Conservation (phyloP, 1,284 basidiomycete species). For the Afroboletus lepidellus region DNA sequence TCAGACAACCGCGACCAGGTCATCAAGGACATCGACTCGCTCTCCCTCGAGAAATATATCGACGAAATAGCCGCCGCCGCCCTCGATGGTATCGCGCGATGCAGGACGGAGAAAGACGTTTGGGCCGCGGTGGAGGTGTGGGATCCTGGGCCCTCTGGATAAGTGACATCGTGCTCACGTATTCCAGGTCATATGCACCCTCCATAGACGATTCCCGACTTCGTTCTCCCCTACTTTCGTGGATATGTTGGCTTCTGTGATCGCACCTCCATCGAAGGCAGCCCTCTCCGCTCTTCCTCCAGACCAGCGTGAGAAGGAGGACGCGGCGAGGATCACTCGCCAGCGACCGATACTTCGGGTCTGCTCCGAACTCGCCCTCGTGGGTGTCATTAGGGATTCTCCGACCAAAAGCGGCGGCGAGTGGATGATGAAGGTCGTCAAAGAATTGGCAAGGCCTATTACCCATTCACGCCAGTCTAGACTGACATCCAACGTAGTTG, state of each 20-base stretch:
- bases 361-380: constrained; percentile 85
- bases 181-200: constrained; percentile 76
- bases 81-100: constrained; percentile 81
- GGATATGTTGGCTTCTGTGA: constrained; percentile 59
- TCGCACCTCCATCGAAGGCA: constrained; percentile 63
- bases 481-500: constrained; percentile 48
- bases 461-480: neutral
- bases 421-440: constrained; percentile 81
- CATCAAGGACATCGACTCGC: constrained; percentile 85
- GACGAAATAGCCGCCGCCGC: constrained; percentile 91
- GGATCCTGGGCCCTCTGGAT: constrained; percentile 4
- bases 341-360: constrained; percentile 87
- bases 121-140: constrained; percentile 90
- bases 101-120: constrained; percentile 87
- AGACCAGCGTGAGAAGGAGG: constrained; percentile 94
- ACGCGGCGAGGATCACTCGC: constrained; percentile 72
- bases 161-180: constrained; percentile 4
- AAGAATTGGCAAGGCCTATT: constrained; percentile 67
- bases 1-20: constrained; percentile 80
- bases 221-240: constrained; percentile 77
- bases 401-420: constrained; percentile 72
- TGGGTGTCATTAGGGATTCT: constrained; percentile 76
- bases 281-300: constrained; percentile 57
- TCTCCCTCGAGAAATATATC: constrained; percentile 93
- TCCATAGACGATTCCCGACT: constrained; percentile 86